Evolutionary conservation across 768 basidiomycete species (phyloP).

Genomic region (Suillus bovinus): DNA sequence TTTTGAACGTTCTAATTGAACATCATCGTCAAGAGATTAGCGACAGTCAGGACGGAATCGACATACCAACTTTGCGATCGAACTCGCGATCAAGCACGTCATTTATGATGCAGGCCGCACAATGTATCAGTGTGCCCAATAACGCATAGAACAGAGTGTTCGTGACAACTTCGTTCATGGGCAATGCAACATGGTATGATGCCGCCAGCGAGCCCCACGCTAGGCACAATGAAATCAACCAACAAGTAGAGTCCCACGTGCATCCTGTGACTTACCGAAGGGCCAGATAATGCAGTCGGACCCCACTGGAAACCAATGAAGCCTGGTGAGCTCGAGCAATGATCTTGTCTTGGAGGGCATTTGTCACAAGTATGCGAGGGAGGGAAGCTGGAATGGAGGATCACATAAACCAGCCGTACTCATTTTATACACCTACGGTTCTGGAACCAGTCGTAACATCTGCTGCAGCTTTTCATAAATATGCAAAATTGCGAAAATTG

Average conservation of each 20-base stretch:
- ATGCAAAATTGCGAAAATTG: too few species aligned
- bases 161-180: background rate
- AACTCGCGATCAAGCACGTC: conserved; percentile 55
- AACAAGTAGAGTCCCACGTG: background rate
- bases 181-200: background rate
- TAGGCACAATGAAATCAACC: background rate
- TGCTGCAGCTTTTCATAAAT: too few species aligned
- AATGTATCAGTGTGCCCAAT: conserved; percentile 30
- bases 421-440: background rate
- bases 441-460: too few species aligned
- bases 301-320: conserved; percentile 5
- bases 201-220: conserved; percentile 1
- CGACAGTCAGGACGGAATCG: background rate
- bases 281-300: conserved; percentile 1
- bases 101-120: conserved; percentile 56
- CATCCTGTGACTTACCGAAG: background rate
- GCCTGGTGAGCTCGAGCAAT: background rate
- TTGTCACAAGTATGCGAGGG: background rate
- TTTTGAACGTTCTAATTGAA: conserved; percentile 45
- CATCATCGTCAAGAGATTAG: background rate
- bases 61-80: conserved; percentile 54
- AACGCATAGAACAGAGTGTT: conserved; percentile 4
- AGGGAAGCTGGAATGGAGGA: background rate
- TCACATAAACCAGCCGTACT: background rate
- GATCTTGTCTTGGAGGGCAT: conserved; percentile 2